A percentile compares a stretch with the other conserved stretches of the same genome.
These are phyloP conservation scores for Cryphonectria japonica DNA, from an alignment of 2,329 filamentous ascomycete genomes.

Conservation along the genomic window DNA sequence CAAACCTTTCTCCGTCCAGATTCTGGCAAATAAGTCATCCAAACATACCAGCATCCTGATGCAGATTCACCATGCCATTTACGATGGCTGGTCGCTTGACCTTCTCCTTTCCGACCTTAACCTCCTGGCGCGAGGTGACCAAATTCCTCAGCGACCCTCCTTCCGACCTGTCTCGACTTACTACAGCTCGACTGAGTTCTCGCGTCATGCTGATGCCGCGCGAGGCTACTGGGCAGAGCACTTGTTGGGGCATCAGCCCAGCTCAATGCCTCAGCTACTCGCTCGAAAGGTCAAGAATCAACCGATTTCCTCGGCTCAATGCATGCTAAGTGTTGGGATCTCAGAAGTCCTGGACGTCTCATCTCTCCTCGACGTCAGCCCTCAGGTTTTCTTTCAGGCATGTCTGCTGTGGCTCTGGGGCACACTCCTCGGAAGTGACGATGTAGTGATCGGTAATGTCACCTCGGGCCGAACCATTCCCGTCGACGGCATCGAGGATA, in stretches of 20 bases:
- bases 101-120: constrained; percentile 71
- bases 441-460: constrained; percentile 77
- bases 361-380: constrained; percentile 53
- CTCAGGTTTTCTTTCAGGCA: constrained; percentile 77
- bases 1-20: constrained; percentile 64
- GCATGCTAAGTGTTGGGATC: constrained; percentile 41
- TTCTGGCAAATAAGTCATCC: constrained; percentile 38
- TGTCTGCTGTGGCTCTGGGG: constrained; percentile 69
- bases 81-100: constrained; percentile 93
- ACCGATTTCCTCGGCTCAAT: constrained; percentile 36
- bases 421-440: constrained; percentile 64
- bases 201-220: constrained; percentile 44
- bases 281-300: constrained; percentile 27
- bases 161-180: constrained; percentile 64
- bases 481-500: constrained; percentile 68
- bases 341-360: constrained; percentile 42
- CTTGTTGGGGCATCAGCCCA: constrained; percentile 60
- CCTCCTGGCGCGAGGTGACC: constrained; percentile 44
- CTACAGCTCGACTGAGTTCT: constrained; percentile 40
- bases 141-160: constrained; percentile 50
- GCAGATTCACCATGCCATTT: constrained; percentile 79
- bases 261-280: constrained; percentile 52
- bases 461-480: constrained; percentile 81
- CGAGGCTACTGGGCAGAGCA: constrained; percentile 72
- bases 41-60: constrained; percentile 42